Base-by-base conservation (phyloP, 257 asterid genomes). In the Lithospermum erythrorhizon region DNA sequence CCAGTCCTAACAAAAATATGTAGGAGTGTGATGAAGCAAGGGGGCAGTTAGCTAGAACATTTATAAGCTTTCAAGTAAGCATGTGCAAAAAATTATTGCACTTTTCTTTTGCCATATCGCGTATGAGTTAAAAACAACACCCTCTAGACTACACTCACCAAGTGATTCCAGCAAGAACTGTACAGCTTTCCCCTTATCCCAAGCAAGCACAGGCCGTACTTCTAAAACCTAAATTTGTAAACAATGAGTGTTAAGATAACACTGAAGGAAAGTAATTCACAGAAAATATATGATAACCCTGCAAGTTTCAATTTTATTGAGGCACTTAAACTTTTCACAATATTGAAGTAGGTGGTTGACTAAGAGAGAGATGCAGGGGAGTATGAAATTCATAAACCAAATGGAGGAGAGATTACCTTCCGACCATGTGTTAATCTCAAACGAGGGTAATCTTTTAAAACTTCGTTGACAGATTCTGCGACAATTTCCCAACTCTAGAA, bases 171-270 rank as follows among this genome's bases (percentile, higher is more conserved):
- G 95, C 49, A 90, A 75, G 74, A 90, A 90, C 69, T 90, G 95
- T 19, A 90, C 94, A 56, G 97, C 97, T 78, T 85, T 87, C 61
- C 96, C 97, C 87, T 90, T 90, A 81, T 90, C 85, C 97, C 97
- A 90, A 70, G 85, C 65, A 23, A 90, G 95, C 64, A 90, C 84
- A 3, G 97, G 96, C 29, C 97, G 83, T 47, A 90, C 84, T 81
- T 90, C 97, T 69, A 90, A 79, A 68, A 90, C 97, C 97, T 90
- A 61, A 27, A 62, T 37, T 32, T 62, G 17, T 7, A 35, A 59
- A 24, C 8, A 56, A 6, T 23, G 10, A 23, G 29, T 21, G 53
- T 2, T 61, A 60, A 56, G 35, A 64, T 60, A 47, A 23, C 65
- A 22, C 54, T 19, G 60, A 21, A 63, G 4, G 11, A 2, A 55